A percentile compares a stretch with the other conserved stretches of the same genome.
phyloP scores from a whole-genome alignment of 768 basidiomycete species.

The Leccinum barrowsii region DNA sequence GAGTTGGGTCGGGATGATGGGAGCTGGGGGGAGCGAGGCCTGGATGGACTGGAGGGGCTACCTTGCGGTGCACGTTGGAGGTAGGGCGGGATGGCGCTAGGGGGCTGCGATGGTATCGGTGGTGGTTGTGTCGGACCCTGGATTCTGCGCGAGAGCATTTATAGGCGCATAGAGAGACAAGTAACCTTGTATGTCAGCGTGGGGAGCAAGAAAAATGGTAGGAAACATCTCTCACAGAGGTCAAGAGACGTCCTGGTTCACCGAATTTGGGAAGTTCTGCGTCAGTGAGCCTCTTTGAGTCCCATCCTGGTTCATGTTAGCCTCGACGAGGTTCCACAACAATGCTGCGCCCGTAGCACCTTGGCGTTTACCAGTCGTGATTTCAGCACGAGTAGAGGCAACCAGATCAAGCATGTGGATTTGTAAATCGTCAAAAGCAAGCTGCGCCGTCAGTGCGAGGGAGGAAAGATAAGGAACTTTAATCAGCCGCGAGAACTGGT shows the following conservation, averaged over 20 bases:
- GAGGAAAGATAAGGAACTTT: too few relatives aligned
- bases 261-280: conserved; percentile 48
- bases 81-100: conserved; percentile 73
- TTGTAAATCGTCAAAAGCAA: too few relatives aligned
- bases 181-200: background rate
- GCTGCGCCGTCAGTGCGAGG: too few relatives aligned
- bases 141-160: conserved; percentile 79
- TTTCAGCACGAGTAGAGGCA: too few relatives aligned
- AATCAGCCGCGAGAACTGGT: too few relatives aligned
- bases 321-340: too few relatives aligned
- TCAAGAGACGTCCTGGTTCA: conserved; percentile 82
- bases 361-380: too few relatives aligned
- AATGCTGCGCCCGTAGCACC: too few relatives aligned
- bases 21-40: conserved; percentile 59
- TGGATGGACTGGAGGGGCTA: conserved; percentile 37
- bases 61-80: conserved; percentile 55
- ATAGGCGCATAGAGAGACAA: background rate
- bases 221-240: conserved; percentile 49
- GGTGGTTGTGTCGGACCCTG: conserved; percentile 44
- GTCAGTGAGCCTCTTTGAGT: too few relatives aligned
- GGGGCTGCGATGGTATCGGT: conserved; percentile 39
- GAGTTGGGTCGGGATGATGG: conserved; percentile 52
- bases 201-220: background rate
- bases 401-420: too few relatives aligned
- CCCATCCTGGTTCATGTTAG: too few relatives aligned